These are phyloP conservation scores for Teunomyces cretensis DNA, from an alignment of 805 yeast species.

Conservation along the genomic window DNA sequence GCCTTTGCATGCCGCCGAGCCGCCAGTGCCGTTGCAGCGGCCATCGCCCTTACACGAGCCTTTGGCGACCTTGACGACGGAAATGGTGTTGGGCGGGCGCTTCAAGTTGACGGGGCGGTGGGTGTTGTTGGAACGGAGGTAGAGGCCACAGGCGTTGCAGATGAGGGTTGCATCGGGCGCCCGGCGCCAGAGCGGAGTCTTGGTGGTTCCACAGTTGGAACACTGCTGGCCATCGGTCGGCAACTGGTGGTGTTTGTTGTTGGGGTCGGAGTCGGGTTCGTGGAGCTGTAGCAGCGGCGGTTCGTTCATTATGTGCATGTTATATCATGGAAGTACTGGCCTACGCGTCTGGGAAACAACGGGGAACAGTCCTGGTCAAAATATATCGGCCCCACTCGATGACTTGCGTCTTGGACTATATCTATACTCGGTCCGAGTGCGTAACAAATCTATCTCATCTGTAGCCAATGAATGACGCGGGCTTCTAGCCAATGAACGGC, in stretches of 20 bases:
- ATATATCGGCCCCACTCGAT: too few species aligned
- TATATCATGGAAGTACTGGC: background rate
- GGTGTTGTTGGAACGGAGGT: conserved; percentile 57
- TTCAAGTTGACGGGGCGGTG: conserved; percentile 67
- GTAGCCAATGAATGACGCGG: background rate
- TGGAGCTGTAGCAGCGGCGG: background rate
- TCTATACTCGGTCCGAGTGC: background rate
- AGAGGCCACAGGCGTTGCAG: conserved; percentile 62
- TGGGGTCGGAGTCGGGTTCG: background rate
- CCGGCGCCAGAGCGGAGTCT: conserved; percentile 60
- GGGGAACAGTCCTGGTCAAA: too few species aligned
- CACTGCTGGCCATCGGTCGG: conserved; percentile 45
- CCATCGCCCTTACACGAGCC: conserved; percentile 78
- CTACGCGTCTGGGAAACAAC: too few species aligned
- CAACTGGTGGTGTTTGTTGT: background rate
- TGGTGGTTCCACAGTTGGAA: conserved; percentile 54
- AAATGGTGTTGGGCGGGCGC: conserved; percentile 52
- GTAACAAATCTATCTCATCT: background rate
- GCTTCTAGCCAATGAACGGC: background rate
- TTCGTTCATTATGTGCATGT: background rate
- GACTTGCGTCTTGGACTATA: background rate
- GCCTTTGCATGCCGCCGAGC: conserved; percentile 73
- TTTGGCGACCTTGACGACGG: conserved; percentile 37
- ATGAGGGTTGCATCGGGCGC: conserved; percentile 55
- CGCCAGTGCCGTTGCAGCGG: conserved; percentile 86